A percentile compares a stretch with the other conserved stretches of the same genome.
phyloP scores from a whole-genome alignment of 2,329 filamentous ascomycete genomes.

The Penicillium sclerotigenum region DNA sequence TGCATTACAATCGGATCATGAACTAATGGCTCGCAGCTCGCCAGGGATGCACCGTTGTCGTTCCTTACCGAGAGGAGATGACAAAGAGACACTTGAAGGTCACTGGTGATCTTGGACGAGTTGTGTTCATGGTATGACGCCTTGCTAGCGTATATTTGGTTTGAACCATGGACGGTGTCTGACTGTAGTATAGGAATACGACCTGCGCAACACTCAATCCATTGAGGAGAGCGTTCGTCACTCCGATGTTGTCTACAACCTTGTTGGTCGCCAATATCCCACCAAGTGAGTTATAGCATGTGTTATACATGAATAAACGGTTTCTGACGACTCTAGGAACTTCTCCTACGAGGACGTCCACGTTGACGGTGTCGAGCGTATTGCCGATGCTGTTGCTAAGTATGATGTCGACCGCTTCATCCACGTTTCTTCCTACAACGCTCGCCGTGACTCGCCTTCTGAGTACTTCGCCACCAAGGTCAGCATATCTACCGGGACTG shows the following conservation, averaged over 20 bases:
- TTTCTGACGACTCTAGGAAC: constrained; percentile 63
- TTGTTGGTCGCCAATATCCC: constrained; percentile 89
- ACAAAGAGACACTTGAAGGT: constrained; percentile 94
- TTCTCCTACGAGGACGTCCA: constrained; percentile 91
- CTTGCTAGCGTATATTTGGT: not conserved
- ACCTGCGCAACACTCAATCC: constrained; percentile 88
- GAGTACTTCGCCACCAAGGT: constrained; percentile 93
- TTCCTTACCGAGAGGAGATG: constrained; percentile 97
- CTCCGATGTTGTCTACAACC: constrained; percentile 96
- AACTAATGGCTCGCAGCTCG: constrained; percentile 59
- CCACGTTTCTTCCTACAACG: constrained; percentile 94
- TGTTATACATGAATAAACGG: not conserved
- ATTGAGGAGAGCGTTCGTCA: constrained; percentile 96
- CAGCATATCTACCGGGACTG: constrained; percentile 16
- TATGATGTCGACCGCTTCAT: constrained; percentile 97
- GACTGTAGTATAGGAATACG: constrained; percentile 67
- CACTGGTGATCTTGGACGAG: constrained; percentile 85
- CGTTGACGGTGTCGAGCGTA: constrained; percentile 86
- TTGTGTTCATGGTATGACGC: constrained; percentile 71
- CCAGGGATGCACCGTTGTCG: constrained; percentile 87
- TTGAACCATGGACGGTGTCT: not conserved
- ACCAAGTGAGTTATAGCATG: constrained; percentile 68
- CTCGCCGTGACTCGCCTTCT: constrained; percentile 71
- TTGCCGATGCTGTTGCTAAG: constrained; percentile 90
- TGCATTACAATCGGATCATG: constrained; percentile 1